Conservation (phyloP, 805 yeast species). For the Nakazawaea wyomingensis region DNA sequence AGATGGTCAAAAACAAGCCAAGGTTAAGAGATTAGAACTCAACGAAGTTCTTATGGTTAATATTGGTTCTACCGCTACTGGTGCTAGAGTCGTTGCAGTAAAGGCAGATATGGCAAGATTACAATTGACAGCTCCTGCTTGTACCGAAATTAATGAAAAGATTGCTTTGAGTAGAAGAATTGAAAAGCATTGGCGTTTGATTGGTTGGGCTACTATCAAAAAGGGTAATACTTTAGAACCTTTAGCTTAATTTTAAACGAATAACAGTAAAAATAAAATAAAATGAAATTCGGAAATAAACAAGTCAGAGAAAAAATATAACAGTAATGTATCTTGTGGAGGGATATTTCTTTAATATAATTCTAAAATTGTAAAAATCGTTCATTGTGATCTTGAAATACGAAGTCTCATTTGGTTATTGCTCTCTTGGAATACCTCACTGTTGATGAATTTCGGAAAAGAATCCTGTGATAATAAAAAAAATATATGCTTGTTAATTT, state of each 20-base stretch:
- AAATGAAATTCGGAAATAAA: background rate
- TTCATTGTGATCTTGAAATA: conserved; percentile 4
- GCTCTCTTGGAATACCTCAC: conserved; percentile 33
- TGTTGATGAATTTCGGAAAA: conserved; percentile 57
- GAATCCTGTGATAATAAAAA: conserved; percentile 69
- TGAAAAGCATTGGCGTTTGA: conserved; percentile 99
- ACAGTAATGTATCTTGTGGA: too few species aligned
- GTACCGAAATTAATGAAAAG: conserved; percentile 97
- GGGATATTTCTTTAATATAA: too few species aligned
- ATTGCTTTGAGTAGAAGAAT: conserved; percentile 98
- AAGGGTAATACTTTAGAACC: conserved; percentile 90
- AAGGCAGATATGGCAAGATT: conserved; percentile 99
- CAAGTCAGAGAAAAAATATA: background rate
- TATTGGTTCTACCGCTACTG: conserved; percentile 98
- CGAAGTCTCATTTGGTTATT: conserved; percentile 12
- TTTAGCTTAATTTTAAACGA: conserved; percentile 34
- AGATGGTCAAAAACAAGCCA: conserved; percentile 94
- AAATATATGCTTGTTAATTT: conserved; percentile 44
- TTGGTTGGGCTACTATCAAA: conserved; percentile 99
- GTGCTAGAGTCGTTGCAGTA: conserved; percentile 97
- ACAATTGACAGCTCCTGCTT: conserved; percentile 94
- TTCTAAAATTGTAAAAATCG: background rate
- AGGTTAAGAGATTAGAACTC: conserved; percentile 88
- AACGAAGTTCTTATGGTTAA: conserved; percentile 98
- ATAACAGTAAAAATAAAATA: background rate